Evolutionary conservation across 2,329 filamentous ascomycete genomes (phyloP).

Genomic region (Diplodia seriata): DNA sequence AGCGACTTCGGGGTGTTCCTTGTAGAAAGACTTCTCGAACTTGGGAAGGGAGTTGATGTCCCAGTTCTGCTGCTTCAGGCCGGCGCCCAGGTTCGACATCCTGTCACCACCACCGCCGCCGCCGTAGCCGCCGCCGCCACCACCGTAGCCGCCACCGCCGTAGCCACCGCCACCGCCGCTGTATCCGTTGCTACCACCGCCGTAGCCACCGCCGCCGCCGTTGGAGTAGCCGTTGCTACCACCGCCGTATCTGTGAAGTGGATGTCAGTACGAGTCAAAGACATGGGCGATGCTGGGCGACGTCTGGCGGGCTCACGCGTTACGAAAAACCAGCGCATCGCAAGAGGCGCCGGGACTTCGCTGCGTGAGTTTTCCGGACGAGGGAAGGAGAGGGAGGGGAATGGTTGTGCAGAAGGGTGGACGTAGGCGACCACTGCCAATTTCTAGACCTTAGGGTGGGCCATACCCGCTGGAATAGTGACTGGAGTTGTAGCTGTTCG

Average conservation of each 20-base stretch:
- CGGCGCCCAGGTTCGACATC: conserved; percentile 89
- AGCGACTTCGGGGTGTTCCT: conserved; percentile 83
- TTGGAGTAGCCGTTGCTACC: conserved; percentile 40
- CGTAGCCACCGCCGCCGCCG: conserved; percentile 37
- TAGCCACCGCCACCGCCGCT: conserved; percentile 39
- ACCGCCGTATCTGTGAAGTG: conserved; percentile 15
- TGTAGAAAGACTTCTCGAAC: conserved; percentile 99
- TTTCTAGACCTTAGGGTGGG: conserved; percentile 50
- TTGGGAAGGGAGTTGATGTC: conserved; percentile 83
- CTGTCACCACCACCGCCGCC: conserved; percentile 81
- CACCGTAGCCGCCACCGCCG: conserved; percentile 40
- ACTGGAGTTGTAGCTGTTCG: conserved; percentile 55
- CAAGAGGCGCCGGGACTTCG: not conserved
- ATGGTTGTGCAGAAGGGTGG: not conserved
- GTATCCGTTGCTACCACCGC: conserved; percentile 43
- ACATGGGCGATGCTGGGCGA: conserved; percentile 2
- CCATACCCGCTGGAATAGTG: conserved; percentile 55
- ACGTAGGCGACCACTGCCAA: conserved; percentile 41
- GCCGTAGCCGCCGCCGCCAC: conserved; percentile 51
- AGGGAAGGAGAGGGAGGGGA: not conserved
- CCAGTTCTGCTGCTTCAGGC: conserved; percentile 87
- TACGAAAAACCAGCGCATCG: conserved; percentile 15
- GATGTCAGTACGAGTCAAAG: conserved; percentile 11
- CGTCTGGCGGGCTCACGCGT: conserved; percentile 18
- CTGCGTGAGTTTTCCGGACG: not conserved